Evolutionary conservation across 2,329 filamentous ascomycete genomes (phyloP), one percentile per base, ranked within the genome.

Genomic region (Colletotrichum sojae): DNA sequence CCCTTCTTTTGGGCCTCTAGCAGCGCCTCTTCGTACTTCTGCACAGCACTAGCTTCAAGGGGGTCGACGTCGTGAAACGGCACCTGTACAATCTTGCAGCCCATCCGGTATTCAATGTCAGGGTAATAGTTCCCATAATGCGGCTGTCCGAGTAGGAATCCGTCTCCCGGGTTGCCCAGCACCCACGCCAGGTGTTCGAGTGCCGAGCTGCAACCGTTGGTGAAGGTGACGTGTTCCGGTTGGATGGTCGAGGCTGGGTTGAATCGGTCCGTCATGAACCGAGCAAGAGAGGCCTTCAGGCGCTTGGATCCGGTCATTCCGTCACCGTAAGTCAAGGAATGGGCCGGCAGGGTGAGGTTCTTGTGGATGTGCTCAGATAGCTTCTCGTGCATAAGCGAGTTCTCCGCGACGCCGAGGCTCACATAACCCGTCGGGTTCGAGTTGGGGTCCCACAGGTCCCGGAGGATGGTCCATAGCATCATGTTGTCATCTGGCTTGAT

Each of bases 341-440:
- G 73, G 6, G 83, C 71, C 52, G 82, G 80, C 16, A 63, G 43
- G 10, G 58, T 52, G 4, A 67, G 45, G 13, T 63, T 67, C 2
- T 73, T 71, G 71, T 84, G 82, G 36, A 83, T 77, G 66, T 83
- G 83, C 20, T 81, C 72, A 2, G 80, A 74, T 3, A 88, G 78
- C 3, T 78, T 73, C 18, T 80, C 73, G 63, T 87, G 85, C 85
- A 88, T 86, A 49, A 88, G 79, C 0, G 76, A 75, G 72, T 88
- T 88, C 73, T 88, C 86, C 6, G 86, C 86, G 1, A 88, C 78
- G 1, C 85, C 85, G 0, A 88, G 78, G 66, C 82, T 86, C 39
- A 87, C 76, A 68, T 82, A 85, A 27, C 85, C 85, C 15, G 76
- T 71, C 0, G 82, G 81, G 59, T 84, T 84, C 4, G 75, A 71